Percentiles rank a stretch among this genome's conserved stretches.
phyloP scores from a whole-genome alignment of 192 early-diverging fungal species.

The Podila verticillata region DNA sequence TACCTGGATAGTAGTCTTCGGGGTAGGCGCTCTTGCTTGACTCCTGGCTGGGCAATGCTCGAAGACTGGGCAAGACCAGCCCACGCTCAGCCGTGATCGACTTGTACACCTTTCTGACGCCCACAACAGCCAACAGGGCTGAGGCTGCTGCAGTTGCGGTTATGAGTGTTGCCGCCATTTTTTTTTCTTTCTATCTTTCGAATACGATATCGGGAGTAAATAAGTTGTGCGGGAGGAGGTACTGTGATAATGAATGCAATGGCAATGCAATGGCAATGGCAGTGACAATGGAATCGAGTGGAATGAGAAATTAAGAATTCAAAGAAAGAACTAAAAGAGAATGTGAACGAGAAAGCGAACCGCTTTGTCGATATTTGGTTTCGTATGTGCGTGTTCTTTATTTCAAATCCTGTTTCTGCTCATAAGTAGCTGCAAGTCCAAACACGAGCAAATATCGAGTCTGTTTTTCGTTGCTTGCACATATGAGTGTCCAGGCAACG shows the following conservation, averaged over 20 bases:
- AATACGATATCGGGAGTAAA: not conserved
- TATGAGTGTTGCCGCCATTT: slow-evolving; percentile 17
- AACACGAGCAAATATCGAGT: too few relatives aligned
- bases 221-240: too few relatives aligned
- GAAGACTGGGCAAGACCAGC: slow-evolving; percentile 18
- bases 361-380: too few relatives aligned
- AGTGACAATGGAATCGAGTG: not conserved
- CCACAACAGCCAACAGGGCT: slow-evolving; percentile 8
- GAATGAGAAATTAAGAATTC: not conserved
- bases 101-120: slow-evolving; percentile 12
- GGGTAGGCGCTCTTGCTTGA: slow-evolving; percentile 21
- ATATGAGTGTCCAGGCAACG: too few relatives aligned
- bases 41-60: not conserved
- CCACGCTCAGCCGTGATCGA: slow-evolving; percentile 23
- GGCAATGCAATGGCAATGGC: not conserved
- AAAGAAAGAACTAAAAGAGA: too few relatives aligned
- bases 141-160: slow-evolving; percentile 11
- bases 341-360: too few relatives aligned
- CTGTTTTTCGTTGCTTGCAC: too few relatives aligned
- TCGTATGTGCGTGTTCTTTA: too few relatives aligned
- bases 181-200: not conserved
- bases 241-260: not conserved
- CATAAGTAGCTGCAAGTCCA: too few relatives aligned
- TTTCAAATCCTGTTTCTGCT: too few relatives aligned
- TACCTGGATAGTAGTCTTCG: slow-evolving; percentile 44